Evolutionary conservation across 306 rosid genomes (phyloP).

Genomic region (Corylus heterophylla): DNA sequence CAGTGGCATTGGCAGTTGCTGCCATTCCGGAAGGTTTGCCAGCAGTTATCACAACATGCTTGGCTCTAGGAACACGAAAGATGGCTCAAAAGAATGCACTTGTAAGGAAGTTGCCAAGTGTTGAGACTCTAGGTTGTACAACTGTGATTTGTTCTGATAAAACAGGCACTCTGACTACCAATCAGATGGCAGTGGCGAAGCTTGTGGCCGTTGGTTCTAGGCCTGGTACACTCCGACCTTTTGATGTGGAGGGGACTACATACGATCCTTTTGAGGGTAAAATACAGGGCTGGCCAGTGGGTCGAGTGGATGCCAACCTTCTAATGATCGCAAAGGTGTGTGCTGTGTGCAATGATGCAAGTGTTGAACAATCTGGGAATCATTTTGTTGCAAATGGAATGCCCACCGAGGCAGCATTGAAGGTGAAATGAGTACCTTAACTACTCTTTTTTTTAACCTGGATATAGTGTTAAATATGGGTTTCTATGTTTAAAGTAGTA

Average conservation of each 20-base stretch:
- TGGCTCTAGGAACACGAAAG: slow-evolving; percentile 56
- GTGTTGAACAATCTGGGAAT: slow-evolving; percentile 49
- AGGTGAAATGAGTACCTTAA: slow-evolving; percentile 34
- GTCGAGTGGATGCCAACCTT: slow-evolving; percentile 66
- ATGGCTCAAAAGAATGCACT: slow-evolving; percentile 68
- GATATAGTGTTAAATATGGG: not conserved
- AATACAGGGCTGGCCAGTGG: slow-evolving; percentile 60
- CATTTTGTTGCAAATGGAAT: slow-evolving; percentile 64
- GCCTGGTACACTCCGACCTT: slow-evolving; percentile 41
- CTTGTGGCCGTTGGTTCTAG: slow-evolving; percentile 63
- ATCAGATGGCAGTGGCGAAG: slow-evolving; percentile 78
- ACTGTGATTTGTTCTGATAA: slow-evolving; percentile 64
- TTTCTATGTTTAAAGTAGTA: not conserved
- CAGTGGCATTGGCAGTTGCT: slow-evolving; percentile 64
- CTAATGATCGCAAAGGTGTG: slow-evolving; percentile 65
- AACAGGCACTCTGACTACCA: slow-evolving; percentile 59
- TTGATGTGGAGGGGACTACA: slow-evolving; percentile 74
- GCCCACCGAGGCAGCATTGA: slow-evolving; percentile 82
- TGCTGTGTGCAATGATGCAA: slow-evolving; percentile 73
- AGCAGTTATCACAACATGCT: slow-evolving; percentile 53
- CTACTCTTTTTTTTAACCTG: not conserved
- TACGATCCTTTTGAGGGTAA: slow-evolving; percentile 68
- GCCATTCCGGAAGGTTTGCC: slow-evolving; percentile 66
- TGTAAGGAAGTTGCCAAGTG: slow-evolving; percentile 70
- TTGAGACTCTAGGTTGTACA: slow-evolving; percentile 59